A percentile compares a stretch with the other conserved stretches of the same genome.
Conservation (phyloP, 345 rosid genomes). For the Carallia brachiata region DNA sequence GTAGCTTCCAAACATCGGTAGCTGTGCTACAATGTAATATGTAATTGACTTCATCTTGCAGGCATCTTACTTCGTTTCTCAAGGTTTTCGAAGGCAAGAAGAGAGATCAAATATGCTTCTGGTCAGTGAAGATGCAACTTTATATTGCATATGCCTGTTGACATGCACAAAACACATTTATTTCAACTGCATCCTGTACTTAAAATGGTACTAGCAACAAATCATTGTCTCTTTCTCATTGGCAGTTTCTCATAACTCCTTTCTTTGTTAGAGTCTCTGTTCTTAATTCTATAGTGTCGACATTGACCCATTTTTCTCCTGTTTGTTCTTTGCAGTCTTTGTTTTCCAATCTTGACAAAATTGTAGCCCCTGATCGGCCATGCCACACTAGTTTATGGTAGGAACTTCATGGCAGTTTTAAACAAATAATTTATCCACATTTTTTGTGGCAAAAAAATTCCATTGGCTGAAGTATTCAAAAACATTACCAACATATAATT, state of each 20-base stretch:
- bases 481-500: neutral
- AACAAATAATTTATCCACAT: neutral
- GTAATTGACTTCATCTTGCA: constrained; percentile 25
- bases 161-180: no score
- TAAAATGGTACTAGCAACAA: neutral
- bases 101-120: constrained; percentile 79
- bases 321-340: constrained; percentile 51
- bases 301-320: constrained; percentile 3
- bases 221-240: neutral
- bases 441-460: neutral
- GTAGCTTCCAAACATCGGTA: no score
- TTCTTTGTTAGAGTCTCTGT: neutral
- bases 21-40: no score
- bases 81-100: constrained; percentile 73
- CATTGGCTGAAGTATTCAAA: neutral
- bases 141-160: neutral
- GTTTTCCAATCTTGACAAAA: constrained; percentile 64
- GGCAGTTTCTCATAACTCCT: neutral
- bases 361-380: constrained; percentile 75
- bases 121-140: constrained; percentile 34
- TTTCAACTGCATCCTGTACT: neutral
- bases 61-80: constrained; percentile 70
- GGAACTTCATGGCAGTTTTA: constrained; percentile 4
- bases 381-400: constrained; percentile 89
- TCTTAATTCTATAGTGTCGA: constrained; percentile 9